Base-by-base conservation (phyloP, 192 early-diverging fungal species). In the Spizellomyces sp. region DNA sequence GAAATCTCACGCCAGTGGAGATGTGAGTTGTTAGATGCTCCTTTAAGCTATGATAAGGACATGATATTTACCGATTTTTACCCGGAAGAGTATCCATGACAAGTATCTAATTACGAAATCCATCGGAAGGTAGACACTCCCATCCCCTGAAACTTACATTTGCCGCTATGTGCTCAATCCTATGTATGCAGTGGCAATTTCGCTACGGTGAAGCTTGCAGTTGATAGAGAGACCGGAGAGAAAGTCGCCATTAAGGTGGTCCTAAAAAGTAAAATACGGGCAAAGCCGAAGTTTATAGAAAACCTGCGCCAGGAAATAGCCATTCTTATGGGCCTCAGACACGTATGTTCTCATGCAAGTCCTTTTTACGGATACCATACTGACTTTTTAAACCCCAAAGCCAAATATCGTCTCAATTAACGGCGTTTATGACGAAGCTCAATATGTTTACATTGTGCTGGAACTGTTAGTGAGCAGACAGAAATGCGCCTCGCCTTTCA, bases 161-260 rank as follows among this genome's bases (percentile, higher is more conserved):
- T 14, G 43, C 27, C 2, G 52, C 14, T 17, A 47, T 36, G 46
- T 61, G 9, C 8, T 22, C 70, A 22, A 19, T 68, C 42, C 0
- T 14, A 67, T 69, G 36, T 17, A 8, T 19, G 78, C 45, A 76
- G 68, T 27, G 92, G 92, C 21, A 88, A 89, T 27, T 93, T 90
- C 80, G 90, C 90, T 7, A 83, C 88, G 58, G 90, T 93, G 48
- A 70, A 83, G 36, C 76, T 85, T 43, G 92, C 82, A 4, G 70
- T 84, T 44, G 76, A 87, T 41, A 84, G 86, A 54, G 77, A 81
- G 46, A 85, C 89, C n/a, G 80, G 85, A 27, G 61, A 82, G 48
- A 78, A 80, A 60, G 74, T 86, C 60, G 92, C 92, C 0, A 86
- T 90, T 66, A 94, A 94, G 71, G 83, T 93, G 67, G 86, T 94